Evolutionary conservation across 352 stramenopile species (phyloP).

Genomic region (Globisporangium nagaii): DNA sequence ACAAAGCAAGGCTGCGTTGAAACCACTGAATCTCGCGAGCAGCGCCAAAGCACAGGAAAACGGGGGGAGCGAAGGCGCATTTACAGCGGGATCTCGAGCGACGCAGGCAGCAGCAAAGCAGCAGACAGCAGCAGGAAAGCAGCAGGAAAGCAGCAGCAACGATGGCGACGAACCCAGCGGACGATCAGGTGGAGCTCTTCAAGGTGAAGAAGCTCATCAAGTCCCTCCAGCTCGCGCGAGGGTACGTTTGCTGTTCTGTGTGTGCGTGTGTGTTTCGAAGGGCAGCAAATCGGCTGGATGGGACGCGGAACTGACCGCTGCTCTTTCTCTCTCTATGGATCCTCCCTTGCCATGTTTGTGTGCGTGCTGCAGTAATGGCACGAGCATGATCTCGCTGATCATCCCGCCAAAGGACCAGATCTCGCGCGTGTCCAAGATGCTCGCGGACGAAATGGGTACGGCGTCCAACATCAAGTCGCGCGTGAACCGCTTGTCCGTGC

Average conservation of each 20-base stretch:
- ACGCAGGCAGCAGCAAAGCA: slow-evolving; percentile 3
- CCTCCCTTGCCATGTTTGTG: neutral
- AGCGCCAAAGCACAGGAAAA: neutral
- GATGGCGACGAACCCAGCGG: slow-evolving; percentile 41
- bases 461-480: slow-evolving; percentile 99
- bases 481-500: slow-evolving; percentile 97
- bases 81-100: slow-evolving; percentile 1
- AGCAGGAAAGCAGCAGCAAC: slow-evolving; percentile 4
- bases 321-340: neutral
- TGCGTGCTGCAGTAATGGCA: slow-evolving; percentile 89
- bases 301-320: neutral
- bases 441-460: slow-evolving; percentile 98
- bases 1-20: too few species aligned
- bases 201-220: slow-evolving; percentile 99
- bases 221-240: slow-evolving; percentile 87
- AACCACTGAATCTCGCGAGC: slow-evolving; percentile 13
- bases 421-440: slow-evolving; percentile 97
- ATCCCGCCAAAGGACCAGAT: slow-evolving; percentile 99
- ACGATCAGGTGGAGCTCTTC: slow-evolving; percentile 98
- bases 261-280: too few species aligned
- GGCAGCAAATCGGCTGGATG: neutral
- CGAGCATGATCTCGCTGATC: slow-evolving; percentile 99
- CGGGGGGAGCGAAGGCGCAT: slow-evolving; percentile 2
- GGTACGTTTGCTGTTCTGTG: too few species aligned
- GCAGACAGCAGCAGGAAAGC: neutral